Evolutionary conservation across 2,329 filamentous ascomycete genomes (phyloP).

Genomic region (Talaromyces verruculosus): DNA sequence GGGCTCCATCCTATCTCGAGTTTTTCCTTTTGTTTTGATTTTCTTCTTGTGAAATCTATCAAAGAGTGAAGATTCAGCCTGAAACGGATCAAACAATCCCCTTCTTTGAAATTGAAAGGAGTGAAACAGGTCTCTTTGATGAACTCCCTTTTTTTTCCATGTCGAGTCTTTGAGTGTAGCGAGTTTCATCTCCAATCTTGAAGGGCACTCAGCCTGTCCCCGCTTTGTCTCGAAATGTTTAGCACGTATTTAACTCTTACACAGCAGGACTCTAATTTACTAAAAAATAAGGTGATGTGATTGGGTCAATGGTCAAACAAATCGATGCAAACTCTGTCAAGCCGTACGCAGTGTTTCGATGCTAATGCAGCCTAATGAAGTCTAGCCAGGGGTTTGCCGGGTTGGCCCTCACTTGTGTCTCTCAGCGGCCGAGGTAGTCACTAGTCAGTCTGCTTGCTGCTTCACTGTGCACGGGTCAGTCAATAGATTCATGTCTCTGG

Average conservation of each 20-base stretch:
- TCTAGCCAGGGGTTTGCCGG: slow-evolving; percentile 13
- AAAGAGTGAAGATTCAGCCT: not conserved
- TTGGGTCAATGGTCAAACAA: not conserved
- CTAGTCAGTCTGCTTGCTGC: not conserved
- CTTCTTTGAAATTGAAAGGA: not conserved
- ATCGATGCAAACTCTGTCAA: not conserved
- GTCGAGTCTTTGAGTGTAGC: not conserved
- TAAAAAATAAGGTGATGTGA: not conserved
- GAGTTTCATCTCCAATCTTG: not conserved
- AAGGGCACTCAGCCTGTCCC: not conserved
- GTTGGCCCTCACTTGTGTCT: not conserved
- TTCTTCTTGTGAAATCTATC: not conserved
- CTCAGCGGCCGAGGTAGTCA: not conserved
- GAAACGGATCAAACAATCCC: not conserved
- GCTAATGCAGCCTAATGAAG: slow-evolving; percentile 7
- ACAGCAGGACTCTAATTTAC: not conserved
- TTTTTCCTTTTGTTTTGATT: not conserved
- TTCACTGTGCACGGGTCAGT: not conserved
- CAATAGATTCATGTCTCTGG: not conserved
- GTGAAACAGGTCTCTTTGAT: not conserved
- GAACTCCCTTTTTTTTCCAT: not conserved
- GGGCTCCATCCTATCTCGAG: not conserved
- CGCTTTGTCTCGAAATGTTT: not conserved
- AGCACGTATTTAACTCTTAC: not conserved
- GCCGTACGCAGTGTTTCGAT: not conserved